Evolutionary conservation across 345 rosid species (phyloP).

Genomic region (Gossypium australe): DNA sequence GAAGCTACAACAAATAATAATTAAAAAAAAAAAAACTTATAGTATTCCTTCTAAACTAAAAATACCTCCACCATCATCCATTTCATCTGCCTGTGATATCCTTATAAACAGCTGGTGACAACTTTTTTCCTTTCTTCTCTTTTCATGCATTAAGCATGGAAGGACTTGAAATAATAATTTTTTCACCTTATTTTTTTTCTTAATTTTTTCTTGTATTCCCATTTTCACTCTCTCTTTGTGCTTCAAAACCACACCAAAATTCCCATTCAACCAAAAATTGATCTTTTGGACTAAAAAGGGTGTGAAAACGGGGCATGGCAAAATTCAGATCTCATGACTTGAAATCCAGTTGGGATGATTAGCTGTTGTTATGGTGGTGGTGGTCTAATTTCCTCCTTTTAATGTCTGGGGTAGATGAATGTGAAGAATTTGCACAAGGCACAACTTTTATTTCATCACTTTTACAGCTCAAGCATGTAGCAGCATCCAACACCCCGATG

Average conservation of each 20-base stretch:
- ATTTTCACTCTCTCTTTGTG: neutral
- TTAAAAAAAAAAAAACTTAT: neutral
- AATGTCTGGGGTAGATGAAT: conserved; percentile 31
- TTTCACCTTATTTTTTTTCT: conserved; percentile 10
- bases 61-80: neutral
- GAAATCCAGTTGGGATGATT: conserved; percentile 14
- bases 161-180: neutral
- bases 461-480: conserved; percentile 65
- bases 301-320: neutral
- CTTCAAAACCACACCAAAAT: conserved; percentile 21
- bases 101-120: conserved; percentile 15
- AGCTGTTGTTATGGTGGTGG: neutral
- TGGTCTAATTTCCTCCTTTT: conserved; percentile 37
- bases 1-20: conserved; percentile 6
- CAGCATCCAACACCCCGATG: conserved; percentile 67
- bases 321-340: conserved; percentile 23
- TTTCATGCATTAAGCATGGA: conserved; percentile 20
- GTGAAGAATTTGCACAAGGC: conserved; percentile 56
- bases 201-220: neutral
- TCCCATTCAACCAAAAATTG: conserved; percentile 26
- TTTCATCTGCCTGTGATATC: conserved; percentile 8
- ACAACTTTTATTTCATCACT: conserved; percentile 59
- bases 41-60: neutral
- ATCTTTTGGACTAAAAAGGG: conserved; percentile 13
- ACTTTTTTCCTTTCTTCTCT: neutral